A percentile compares a stretch with the other conserved stretches of the same genome.
phyloP scores from a whole-genome alignment of 257 asterid species.

The Gentiana straminea region DNA sequence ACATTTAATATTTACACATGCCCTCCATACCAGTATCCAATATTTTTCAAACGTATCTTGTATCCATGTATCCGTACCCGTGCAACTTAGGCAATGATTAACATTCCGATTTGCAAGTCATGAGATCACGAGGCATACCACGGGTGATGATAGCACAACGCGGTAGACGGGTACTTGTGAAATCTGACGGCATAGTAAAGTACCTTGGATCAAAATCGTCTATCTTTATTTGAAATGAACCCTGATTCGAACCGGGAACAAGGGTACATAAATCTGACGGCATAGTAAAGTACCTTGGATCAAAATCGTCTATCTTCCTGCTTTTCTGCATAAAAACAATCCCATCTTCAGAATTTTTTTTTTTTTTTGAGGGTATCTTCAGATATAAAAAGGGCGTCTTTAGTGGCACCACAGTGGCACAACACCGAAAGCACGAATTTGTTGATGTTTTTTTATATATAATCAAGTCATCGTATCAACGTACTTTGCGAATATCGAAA shows the following conservation, averaged over 20 bases:
- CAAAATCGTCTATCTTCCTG: constrained; percentile 46
- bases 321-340: constrained; percentile 30
- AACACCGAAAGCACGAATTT: too few relatives aligned
- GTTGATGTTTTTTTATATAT: too few relatives aligned
- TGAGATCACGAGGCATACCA: constrained; percentile 35
- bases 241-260: constrained; percentile 80
- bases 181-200: constrained; percentile 74
- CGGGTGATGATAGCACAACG: constrained; percentile 79
- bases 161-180: constrained; percentile 51
- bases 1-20: too few relatives aligned
- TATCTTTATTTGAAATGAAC: constrained; percentile 41
- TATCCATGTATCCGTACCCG: too few relatives aligned
- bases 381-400: too few relatives aligned
- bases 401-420: too few relatives aligned
- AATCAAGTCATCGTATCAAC: background rate
- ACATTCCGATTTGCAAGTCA: too few relatives aligned
- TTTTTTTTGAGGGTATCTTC: too few relatives aligned
- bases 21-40: too few relatives aligned
- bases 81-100: too few relatives aligned
- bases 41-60: too few relatives aligned
- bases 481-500: constrained; percentile 41
- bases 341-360: too few relatives aligned
- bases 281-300: constrained; percentile 88
- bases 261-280: constrained; percentile 58
- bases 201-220: constrained; percentile 77